phyloP scores from a whole-genome alignment of 192 early-diverging fungal species.

The Mortierella alpina region DNA sequence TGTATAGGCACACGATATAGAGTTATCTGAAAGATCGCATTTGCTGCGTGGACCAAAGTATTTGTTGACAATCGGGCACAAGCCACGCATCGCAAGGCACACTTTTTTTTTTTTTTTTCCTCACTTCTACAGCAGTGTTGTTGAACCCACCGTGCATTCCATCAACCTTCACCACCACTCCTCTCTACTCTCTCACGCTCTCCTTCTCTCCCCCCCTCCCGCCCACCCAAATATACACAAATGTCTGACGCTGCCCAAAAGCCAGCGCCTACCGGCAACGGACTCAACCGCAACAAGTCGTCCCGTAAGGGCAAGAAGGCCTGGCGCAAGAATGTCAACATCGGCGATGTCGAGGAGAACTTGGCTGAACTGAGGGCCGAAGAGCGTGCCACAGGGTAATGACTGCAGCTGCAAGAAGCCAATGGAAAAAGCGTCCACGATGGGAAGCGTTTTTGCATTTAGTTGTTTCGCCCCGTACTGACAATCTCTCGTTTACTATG shows the following conservation, averaged over 20 bases:
- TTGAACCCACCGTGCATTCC: neutral
- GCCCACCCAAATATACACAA: neutral
- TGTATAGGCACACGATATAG: neutral
- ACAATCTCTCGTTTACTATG: slow-evolving; percentile 27
- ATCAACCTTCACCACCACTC: neutral
- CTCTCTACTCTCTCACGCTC: neutral
- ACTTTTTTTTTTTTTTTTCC: slow-evolving; percentile 10
- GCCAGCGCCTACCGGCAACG: slow-evolving; percentile 58
- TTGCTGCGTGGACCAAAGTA: neutral
- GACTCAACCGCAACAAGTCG: slow-evolving; percentile 33
- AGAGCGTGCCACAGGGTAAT: slow-evolving; percentile 78
- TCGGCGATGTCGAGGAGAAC: slow-evolving; percentile 78
- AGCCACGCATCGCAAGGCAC: slow-evolving; percentile 2
- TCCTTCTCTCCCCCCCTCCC: neutral
- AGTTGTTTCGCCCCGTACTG: slow-evolving; percentile 5
- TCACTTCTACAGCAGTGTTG: neutral
- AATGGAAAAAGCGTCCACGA: neutral
- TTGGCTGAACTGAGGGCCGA: slow-evolving; percentile 78
- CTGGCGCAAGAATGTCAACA: slow-evolving; percentile 94
- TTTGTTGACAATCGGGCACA: neutral
- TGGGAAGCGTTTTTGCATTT: too few species aligned
- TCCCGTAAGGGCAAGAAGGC: slow-evolving; percentile 89
- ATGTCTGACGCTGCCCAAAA: slow-evolving; percentile 57
- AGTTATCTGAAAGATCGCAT: neutral
- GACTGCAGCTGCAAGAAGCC: neutral